phyloP scores from a whole-genome alignment of 2,329 filamentous ascomycete genomes.

The Fusarium acutatum region DNA sequence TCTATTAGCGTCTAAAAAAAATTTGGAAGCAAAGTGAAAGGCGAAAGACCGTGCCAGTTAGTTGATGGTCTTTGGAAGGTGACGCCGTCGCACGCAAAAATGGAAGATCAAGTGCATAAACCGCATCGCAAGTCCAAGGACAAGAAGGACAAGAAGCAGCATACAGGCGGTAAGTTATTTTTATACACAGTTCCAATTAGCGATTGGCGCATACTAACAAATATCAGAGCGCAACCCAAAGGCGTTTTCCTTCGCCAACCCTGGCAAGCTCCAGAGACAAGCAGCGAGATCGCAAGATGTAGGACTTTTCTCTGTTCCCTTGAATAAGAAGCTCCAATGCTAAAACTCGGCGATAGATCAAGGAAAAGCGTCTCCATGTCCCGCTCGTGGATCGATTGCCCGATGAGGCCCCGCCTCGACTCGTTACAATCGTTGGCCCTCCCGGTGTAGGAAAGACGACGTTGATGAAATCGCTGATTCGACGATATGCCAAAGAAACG shows the following conservation, averaged over 20 bases:
- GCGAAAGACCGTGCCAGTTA: constrained; percentile 16
- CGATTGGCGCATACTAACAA: constrained; percentile 34
- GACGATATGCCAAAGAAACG: constrained; percentile 94
- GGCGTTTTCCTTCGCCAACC: constrained; percentile 85
- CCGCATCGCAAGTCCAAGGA: constrained; percentile 88
- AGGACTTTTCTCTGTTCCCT: constrained; percentile 37
- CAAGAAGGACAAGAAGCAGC: constrained; percentile 73
- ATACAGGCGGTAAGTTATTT: constrained; percentile 37
- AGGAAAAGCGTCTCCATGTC: constrained; percentile 95
- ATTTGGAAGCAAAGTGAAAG: constrained; percentile 9
- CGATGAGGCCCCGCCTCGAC: constrained; percentile 91
- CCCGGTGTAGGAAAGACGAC: constrained; percentile 97
- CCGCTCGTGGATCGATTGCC: constrained; percentile 95
- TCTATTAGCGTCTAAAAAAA: neutral
- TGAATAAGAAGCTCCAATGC: neutral
- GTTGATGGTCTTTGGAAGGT: constrained; percentile 32
- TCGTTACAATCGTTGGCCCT: constrained; percentile 94
- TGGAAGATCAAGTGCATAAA: constrained; percentile 86
- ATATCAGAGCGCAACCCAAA: constrained; percentile 79
- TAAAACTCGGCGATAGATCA: constrained; percentile 66
- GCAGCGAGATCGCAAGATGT: constrained; percentile 78
- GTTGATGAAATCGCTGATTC: constrained; percentile 90
- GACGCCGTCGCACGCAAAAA: constrained; percentile 53
- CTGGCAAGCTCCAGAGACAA: constrained; percentile 80
- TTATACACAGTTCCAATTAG: neutral